These are phyloP conservation scores for Neurospora tetrasperma DNA, from an alignment of 495 filamentous ascomycete genomes.

Conservation along the genomic window DNA sequence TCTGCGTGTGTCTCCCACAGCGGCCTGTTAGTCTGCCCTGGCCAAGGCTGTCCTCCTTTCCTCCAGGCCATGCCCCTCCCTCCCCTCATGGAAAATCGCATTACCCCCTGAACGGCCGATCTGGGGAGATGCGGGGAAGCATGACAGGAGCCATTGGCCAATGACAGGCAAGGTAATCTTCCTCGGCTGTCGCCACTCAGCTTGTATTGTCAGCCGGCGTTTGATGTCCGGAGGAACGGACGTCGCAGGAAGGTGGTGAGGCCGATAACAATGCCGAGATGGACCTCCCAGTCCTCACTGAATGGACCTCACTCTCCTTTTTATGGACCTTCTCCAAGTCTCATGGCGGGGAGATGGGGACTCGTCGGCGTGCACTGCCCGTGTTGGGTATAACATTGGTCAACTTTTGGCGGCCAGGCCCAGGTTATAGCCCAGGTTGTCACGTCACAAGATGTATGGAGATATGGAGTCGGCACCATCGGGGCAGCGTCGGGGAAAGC, in stretches of 20 bases:
- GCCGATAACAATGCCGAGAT: neutral
- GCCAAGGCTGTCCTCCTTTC: neutral
- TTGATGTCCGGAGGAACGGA: neutral
- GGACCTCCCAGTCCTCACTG: neutral
- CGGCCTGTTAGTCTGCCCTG: neutral
- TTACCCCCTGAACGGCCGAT: constrained; percentile 18
- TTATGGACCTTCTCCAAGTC: neutral
- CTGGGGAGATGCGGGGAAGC: neutral
- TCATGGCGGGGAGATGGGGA: neutral
- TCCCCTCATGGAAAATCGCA: neutral
- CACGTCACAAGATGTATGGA: neutral
- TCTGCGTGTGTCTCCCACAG: neutral
- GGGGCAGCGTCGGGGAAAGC: neutral
- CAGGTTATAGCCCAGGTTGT: neutral
- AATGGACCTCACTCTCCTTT: neutral
- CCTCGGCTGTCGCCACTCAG: neutral
- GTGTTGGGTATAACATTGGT: neutral
- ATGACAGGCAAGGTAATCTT: constrained; percentile 7
- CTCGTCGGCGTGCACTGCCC: neutral
- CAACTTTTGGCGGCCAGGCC: neutral
- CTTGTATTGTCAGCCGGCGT: neutral
- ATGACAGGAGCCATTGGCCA: constrained; percentile 18
- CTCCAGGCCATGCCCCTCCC: constrained; percentile 11
- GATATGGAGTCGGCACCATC: neutral
- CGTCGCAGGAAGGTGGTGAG: neutral